Conservation (phyloP, 78 protist genomes). For the Bodo saltans region DNA sequence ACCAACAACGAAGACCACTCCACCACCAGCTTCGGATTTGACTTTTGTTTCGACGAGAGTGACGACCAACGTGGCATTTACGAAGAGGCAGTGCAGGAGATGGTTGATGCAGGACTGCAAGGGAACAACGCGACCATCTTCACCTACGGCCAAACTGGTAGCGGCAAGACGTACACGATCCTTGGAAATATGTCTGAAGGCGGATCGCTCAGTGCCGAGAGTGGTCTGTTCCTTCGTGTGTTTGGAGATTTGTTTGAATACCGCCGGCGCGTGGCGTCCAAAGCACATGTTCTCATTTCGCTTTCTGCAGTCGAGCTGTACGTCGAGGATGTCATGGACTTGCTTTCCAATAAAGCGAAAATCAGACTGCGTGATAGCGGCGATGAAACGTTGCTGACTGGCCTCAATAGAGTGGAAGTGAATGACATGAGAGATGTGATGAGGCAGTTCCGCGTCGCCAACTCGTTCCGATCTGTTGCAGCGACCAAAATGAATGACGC, state of each 20-base stretch:
- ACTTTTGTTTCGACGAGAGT: slow-evolving; percentile 9
- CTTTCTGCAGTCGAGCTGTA: slow-evolving; percentile 70
- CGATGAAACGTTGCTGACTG: slow-evolving; percentile 32
- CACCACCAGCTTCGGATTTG: not conserved
- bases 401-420: slow-evolving; percentile 38
- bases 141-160: slow-evolving; percentile 69
- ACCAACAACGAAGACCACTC: not conserved
- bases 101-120: slow-evolving; percentile 49
- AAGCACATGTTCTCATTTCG: slow-evolving; percentile 39
- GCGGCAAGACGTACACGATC: slow-evolving; percentile 35
- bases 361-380: slow-evolving; percentile 47
- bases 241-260: not conserved
- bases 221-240: slow-evolving; percentile 27
- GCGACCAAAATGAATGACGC: slow-evolving; percentile 68
- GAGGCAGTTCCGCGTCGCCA: slow-evolving; percentile 33
- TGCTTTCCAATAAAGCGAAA: slow-evolving; percentile 42
- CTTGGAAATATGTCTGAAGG: slow-evolving; percentile 14
- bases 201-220: not conserved
- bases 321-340: slow-evolving; percentile 66
- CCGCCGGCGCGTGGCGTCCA: not conserved
- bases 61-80: slow-evolving; percentile 12
- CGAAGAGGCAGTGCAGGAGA: slow-evolving; percentile 16
- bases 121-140: slow-evolving; percentile 74
- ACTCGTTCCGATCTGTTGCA: slow-evolving; percentile 29
- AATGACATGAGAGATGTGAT: not conserved